Percentiles rank a stretch among this genome's conserved stretches.
Evolutionary conservation across 2,329 filamentous ascomycete species (phyloP).

Genomic region (Claviceps purpurea): DNA sequence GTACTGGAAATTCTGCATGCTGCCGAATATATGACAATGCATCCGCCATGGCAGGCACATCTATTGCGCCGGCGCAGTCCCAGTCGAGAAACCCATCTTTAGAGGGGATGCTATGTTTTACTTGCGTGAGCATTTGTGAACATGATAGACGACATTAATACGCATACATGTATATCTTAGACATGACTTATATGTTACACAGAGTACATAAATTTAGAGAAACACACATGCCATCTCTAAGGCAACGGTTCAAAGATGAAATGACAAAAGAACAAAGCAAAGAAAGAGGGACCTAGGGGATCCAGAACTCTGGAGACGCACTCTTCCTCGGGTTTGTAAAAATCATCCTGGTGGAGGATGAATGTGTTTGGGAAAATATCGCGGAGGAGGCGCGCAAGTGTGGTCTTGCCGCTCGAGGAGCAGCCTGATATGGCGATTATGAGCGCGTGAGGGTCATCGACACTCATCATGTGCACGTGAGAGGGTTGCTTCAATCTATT

Average conservation of each 20-base stretch:
- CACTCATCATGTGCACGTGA: conserved; percentile 15
- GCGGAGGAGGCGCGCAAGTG: conserved; percentile 70
- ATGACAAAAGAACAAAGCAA: no score
- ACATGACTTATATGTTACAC: neutral
- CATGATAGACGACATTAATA: neutral
- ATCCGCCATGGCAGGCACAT: conserved; percentile 52
- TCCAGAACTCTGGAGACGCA: conserved; percentile 22
- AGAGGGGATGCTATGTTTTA: conserved; percentile 33
- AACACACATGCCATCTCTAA: neutral
- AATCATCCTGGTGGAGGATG: conserved; percentile 92
- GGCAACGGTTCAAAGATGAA: no score
- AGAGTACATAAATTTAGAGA: neutral
- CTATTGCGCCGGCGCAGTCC: conserved; percentile 75
- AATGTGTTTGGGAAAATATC: conserved; percentile 67
- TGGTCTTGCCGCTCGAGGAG: conserved; percentile 91
- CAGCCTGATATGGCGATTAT: conserved; percentile 77
- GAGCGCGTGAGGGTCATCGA: conserved; percentile 31
- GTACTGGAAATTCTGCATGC: conserved; percentile 46
- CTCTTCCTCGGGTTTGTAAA: conserved; percentile 71
- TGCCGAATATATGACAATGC: conserved; percentile 58
- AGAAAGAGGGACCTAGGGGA: no score
- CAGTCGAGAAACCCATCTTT: conserved; percentile 64
- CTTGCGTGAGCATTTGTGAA: neutral
- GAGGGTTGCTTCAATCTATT: no score
- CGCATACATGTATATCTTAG: neutral